phyloP scores from a whole-genome alignment of 2,329 filamentous ascomycete species.

The Endoconidiophora polonica region DNA sequence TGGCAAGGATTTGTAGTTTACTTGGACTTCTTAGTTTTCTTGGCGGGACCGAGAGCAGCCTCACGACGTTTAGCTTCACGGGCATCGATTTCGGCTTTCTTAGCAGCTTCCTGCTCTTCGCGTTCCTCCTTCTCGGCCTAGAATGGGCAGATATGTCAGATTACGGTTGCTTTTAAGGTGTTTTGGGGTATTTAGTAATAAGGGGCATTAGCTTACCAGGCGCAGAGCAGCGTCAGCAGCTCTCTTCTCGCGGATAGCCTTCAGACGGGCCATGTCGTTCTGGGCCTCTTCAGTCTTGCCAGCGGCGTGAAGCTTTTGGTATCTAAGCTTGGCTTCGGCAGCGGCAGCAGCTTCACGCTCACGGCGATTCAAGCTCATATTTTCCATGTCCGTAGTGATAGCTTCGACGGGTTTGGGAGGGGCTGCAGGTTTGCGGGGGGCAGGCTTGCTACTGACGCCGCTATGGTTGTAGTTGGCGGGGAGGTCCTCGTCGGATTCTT shows the following conservation, averaged over 20 bases:
- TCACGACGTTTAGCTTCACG: constrained; percentile 39
- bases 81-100: constrained; percentile 34
- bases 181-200: background rate
- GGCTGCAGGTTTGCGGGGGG: constrained; percentile 42
- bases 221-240: constrained; percentile 70
- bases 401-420: constrained; percentile 37
- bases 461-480: constrained; percentile 88
- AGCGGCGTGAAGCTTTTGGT: constrained; percentile 79
- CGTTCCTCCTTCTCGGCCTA: constrained; percentile 43
- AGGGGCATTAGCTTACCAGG: constrained; percentile 39
- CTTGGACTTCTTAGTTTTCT: constrained; percentile 24
- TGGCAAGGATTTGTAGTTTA: background rate
- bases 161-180: background rate
- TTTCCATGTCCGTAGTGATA: constrained; percentile 38
- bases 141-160: background rate
- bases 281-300: constrained; percentile 95
- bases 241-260: constrained; percentile 68
- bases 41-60: constrained; percentile 33
- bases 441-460: background rate
- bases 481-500: constrained; percentile 40
- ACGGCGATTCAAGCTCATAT: constrained; percentile 32
- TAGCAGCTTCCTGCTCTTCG: constrained; percentile 33
- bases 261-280: constrained; percentile 70
- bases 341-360: constrained; percentile 66
- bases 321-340: constrained; percentile 73